A percentile compares a stretch with the other conserved stretches of the same genome.
These are phyloP conservation scores for Fusarium mundagurra DNA, from an alignment of 2,329 filamentous ascomycete genomes.

Conservation along the genomic window DNA sequence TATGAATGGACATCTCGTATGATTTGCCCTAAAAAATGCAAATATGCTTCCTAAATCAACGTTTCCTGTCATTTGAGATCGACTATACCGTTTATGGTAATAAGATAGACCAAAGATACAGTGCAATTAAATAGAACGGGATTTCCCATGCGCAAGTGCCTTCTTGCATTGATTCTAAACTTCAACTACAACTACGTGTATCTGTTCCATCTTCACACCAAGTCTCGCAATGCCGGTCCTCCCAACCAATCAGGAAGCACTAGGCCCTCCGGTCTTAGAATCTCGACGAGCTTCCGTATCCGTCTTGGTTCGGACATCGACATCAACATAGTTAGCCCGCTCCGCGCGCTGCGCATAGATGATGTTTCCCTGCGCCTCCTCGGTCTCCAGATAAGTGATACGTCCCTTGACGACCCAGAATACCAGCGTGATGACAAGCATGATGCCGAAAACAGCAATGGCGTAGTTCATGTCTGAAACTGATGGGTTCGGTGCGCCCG, in stretches of 20 bases:
- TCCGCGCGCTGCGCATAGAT: conserved; percentile 35
- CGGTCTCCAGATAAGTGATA: conserved; percentile 47
- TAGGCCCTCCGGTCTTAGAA: background rate
- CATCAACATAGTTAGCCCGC: conserved; percentile 21
- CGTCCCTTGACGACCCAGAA: conserved; percentile 63
- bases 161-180: background rate
- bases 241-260: background rate
- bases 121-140: conserved; percentile 12
- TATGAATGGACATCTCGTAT: background rate
- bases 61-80: background rate
- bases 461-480: conserved; percentile 66
- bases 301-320: conserved; percentile 6
- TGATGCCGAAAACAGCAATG: conserved; percentile 65
- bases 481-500: conserved; percentile 54
- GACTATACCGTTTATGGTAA: conserved; percentile 9
- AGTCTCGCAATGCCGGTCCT: background rate
- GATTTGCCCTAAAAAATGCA: background rate
- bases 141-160: background rate
- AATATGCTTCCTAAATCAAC: background rate
- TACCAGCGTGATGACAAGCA: conserved; percentile 59
- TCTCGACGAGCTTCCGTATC: background rate
- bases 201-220: background rate
- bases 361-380: conserved; percentile 41
- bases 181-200: background rate
- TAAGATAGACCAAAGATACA: conserved; percentile 35